phyloP scores from a whole-genome alignment of 441 rosid species.

The Brassica balearica region DNA sequence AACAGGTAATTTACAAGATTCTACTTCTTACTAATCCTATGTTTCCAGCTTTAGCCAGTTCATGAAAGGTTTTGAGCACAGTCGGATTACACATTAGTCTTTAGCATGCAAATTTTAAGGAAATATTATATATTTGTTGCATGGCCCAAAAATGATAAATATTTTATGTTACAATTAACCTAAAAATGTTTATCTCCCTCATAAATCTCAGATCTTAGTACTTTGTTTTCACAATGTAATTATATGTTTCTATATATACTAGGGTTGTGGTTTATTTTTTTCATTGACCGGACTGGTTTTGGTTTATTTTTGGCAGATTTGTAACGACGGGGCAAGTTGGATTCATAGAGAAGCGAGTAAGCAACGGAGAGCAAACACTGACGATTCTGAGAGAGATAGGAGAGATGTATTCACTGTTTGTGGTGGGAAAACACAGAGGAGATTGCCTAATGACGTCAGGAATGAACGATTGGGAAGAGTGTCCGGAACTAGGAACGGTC shows the following conservation, averaged over 20 bases:
- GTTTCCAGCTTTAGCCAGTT: background rate
- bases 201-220: background rate
- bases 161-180: too few relatives aligned
- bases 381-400: conserved; percentile 55
- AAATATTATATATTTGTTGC: background rate
- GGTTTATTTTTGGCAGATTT: conserved; percentile 43
- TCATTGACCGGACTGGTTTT: background rate
- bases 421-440: conserved; percentile 73
- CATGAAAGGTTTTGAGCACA: too few relatives aligned
- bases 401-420: conserved; percentile 63
- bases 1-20: conserved; percentile 49
- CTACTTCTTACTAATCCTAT: background rate
- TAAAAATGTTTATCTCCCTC: background rate
- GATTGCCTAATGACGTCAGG: conserved; percentile 58
- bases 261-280: background rate
- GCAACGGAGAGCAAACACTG: conserved; percentile 54
- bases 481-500: conserved; percentile 75
- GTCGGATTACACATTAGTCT: too few relatives aligned
- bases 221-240: too few relatives aligned
- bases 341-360: conserved; percentile 63
- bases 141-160: background rate
- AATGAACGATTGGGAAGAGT: conserved; percentile 88
- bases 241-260: too few relatives aligned
- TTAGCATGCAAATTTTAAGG: background rate
- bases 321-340: conserved; percentile 63